Evolutionary conservation across 148 eudicot genomes (phyloP), one percentile per base, ranked within the genome.

Genomic region (Hydrangea macrophylla): DNA sequence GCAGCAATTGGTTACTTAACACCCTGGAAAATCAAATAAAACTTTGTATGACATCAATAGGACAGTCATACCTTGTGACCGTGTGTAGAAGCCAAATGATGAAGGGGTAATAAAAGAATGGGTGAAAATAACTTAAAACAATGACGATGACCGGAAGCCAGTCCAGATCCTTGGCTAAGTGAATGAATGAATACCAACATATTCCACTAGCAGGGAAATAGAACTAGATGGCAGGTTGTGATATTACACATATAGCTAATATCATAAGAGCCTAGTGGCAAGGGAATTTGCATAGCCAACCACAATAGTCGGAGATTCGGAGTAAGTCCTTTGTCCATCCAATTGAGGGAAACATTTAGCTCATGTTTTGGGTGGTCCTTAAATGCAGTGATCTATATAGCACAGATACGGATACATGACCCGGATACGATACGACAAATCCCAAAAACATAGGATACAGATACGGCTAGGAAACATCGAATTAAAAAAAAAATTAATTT

Each of bases 101-200:
- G 18, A 39, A 42, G 36, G 27, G n/a, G 18, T 2, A 65, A 48
- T 2, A 31, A 1, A 50, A 13, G 27, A 65, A 50, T 22, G 20
- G 10, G 20, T 20, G 6, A 65, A 22, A 8, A 64, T 48, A 17
- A 20, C n/a, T 1, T 45, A 30, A 48, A 9, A 23, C 11, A 18
- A 13, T 30, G 27, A 12, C 0, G 8, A 27, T 9, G 54, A 54
- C 37, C 4, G 1, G 5, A 45, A 64, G 22, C 45, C 33, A 44
- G 68, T 53, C 51, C 42, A 65, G 69, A 65, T 51, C 37, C 22
- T 51, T 51, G 15, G 33, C 12, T 13, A 22, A 9, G 24, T 31
- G 30, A 10, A n/a, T n/a, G n/a, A 32, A 65, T 50, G 28, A 17
- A 32, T 27, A 37, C n/a, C 12, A 26, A 42, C 8, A 35, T 18